Evolutionary conservation across 371 early-diverging fungal species (phyloP).

Genomic region (Coemansia sp.): DNA sequence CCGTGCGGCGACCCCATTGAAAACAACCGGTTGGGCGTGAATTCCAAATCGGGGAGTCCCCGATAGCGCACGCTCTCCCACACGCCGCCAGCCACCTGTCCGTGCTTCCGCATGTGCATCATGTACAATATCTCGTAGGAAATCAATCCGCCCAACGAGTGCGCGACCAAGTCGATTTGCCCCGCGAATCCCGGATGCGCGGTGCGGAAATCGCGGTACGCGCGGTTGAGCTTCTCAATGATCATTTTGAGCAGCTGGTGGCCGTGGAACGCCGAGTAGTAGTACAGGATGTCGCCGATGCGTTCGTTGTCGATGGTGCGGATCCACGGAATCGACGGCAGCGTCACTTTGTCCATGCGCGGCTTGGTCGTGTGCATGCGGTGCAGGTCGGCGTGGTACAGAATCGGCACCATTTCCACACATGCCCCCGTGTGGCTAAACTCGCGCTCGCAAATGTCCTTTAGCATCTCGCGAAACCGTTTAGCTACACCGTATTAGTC

Average conservation of each 20-base stretch:
- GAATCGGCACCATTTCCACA: slow-evolving; percentile 34
- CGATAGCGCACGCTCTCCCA: slow-evolving; percentile 24
- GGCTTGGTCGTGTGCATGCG: slow-evolving; percentile 18
- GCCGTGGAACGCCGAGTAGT: slow-evolving; percentile 40
- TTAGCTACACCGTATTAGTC: slow-evolving; percentile 1
- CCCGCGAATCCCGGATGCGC: slow-evolving; percentile 29
- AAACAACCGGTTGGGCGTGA: slow-evolving; percentile 30
- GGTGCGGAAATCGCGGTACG: slow-evolving; percentile 21
- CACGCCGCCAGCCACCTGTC: not conserved
- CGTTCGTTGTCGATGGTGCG: slow-evolving; percentile 44
- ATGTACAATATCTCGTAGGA: slow-evolving; percentile 48
- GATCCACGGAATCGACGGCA: slow-evolving; percentile 50
- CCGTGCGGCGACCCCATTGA: slow-evolving; percentile 45
- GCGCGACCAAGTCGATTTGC: slow-evolving; percentile 29
- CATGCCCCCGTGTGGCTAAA: slow-evolving; percentile 21
- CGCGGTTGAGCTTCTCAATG: slow-evolving; percentile 36
- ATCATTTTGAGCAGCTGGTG: slow-evolving; percentile 28
- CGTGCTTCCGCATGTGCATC: slow-evolving; percentile 16
- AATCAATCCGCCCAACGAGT: slow-evolving; percentile 44
- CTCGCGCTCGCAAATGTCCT: slow-evolving; percentile 17
- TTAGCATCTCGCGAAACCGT: slow-evolving; percentile 19
- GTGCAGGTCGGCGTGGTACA: slow-evolving; percentile 39
- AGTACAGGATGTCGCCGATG: slow-evolving; percentile 47
- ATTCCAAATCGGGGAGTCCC: slow-evolving; percentile 21
- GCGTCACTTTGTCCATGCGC: slow-evolving; percentile 43